A percentile compares a stretch with the other conserved stretches of the same genome.
These are phyloP conservation scores for Pythium dissimile DNA, from an alignment of 352 stramenopile genomes.

Conservation along the genomic window DNA sequence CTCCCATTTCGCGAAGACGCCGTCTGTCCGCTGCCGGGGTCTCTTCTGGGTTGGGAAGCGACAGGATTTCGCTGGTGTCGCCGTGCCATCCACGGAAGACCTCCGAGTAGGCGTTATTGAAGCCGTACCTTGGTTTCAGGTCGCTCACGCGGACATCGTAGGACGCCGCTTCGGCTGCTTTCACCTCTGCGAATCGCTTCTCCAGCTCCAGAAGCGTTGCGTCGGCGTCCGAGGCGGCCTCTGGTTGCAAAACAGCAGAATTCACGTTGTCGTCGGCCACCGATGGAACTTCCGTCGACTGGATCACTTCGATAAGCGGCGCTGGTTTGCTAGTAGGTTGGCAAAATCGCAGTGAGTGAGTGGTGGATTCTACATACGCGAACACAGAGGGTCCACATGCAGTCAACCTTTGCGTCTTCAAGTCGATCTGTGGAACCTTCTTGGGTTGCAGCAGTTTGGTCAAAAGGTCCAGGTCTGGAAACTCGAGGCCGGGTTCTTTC, in stretches of 20 bases:
- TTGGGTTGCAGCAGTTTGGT: constrained; percentile 87
- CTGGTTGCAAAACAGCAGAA: background rate
- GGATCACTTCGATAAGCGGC: constrained; percentile 83
- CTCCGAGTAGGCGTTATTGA: constrained; percentile 91
- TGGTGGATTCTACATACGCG: background rate
- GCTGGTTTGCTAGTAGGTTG: constrained; percentile 27
- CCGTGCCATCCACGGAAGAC: constrained; percentile 93
- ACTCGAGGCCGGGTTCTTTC: constrained; percentile 80
- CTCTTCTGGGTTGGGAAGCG: constrained; percentile 88
- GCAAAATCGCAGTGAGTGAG: background rate
- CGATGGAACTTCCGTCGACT: constrained; percentile 24
- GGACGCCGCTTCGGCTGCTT: constrained; percentile 16
- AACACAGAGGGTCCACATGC: background rate
- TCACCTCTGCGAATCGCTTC: constrained; percentile 23
- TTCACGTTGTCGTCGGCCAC: constrained; percentile 2
- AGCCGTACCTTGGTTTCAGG: constrained; percentile 87
- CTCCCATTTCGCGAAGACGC: constrained; percentile 70
- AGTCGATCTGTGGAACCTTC: constrained; percentile 34
- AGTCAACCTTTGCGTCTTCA: constrained; percentile 29
- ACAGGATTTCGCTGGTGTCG: constrained; percentile 92
- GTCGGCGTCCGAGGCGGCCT: background rate
- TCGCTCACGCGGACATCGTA: constrained; percentile 39
- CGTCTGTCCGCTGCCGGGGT: constrained; percentile 65
- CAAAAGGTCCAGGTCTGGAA: constrained; percentile 91
- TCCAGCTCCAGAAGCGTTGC: constrained; percentile 56